Conservation (phyloP, 768 basidiomycete genomes). For the Tubosaeta sp. region DNA sequence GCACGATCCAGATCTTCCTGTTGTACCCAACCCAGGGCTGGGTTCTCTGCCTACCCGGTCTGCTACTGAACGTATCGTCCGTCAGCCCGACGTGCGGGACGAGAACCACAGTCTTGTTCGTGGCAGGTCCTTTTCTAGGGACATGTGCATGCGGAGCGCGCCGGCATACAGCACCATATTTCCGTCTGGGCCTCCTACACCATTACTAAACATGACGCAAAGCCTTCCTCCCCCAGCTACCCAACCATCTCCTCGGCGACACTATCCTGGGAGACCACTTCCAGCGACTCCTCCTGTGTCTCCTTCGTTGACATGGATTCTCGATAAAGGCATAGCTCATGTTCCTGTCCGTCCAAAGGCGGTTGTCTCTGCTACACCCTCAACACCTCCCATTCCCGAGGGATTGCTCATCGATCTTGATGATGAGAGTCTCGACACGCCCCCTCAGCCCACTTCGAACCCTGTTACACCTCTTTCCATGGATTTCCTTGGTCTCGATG, state of each 20-base stretch:
- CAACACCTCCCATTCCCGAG: conserved; percentile 40
- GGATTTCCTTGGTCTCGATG: conserved; percentile 23
- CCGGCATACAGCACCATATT: conserved; percentile 32
- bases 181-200: conserved; percentile 30
- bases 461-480: conserved; percentile 16
- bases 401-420: conserved; percentile 57
- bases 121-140: conserved; percentile 31
- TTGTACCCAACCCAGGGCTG: conserved; percentile 12
- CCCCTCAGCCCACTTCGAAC: conserved; percentile 5
- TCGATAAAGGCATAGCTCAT: conserved; percentile 23
- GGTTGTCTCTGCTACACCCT: conserved; percentile 14
- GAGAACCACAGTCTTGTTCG: conserved; percentile 27
- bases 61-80: conserved; percentile 32
- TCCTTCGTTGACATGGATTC: conserved; percentile 32
- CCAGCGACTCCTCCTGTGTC: conserved; percentile 31
- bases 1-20: conserved; percentile 26
- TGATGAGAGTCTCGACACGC: conserved; percentile 33
- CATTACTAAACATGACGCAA: conserved; percentile 22
- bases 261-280: conserved; percentile 32
- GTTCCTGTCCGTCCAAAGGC: conserved; percentile 15
- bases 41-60: conserved; percentile 26
- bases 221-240: conserved; percentile 19
- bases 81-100: conserved; percentile 24
- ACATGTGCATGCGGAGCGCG: conserved; percentile 30
- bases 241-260: conserved; percentile 28